These are phyloP conservation scores for Aspergillus latus DNA, from an alignment of 2,329 filamentous ascomycete genomes.

Conservation along the genomic window DNA sequence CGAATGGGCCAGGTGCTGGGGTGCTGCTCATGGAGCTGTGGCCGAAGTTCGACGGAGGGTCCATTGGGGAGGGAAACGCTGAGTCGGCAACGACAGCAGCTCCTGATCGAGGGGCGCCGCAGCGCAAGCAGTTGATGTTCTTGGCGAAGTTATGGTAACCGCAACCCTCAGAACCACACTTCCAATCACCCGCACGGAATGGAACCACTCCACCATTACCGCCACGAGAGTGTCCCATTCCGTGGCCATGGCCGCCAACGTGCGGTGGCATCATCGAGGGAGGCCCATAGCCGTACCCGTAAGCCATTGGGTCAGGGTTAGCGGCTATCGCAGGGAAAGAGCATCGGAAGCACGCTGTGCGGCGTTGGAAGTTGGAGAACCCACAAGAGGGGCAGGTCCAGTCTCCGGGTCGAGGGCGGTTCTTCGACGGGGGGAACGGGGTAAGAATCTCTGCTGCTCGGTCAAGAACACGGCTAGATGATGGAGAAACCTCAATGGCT, in stretches of 20 bases:
- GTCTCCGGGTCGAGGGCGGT: slow-evolving; percentile 92
- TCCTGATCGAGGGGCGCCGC: slow-evolving; percentile 88
- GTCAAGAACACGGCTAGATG: slow-evolving; percentile 93
- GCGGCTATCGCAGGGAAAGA: slow-evolving; percentile 94
- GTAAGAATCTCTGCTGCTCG: slow-evolving; percentile 94
- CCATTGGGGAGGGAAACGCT: slow-evolving; percentile 87
- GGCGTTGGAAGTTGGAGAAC: slow-evolving; percentile 98
- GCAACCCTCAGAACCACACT: slow-evolving; percentile 95
- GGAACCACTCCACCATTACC: slow-evolving; percentile 81
- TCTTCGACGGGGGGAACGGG: slow-evolving; percentile 97
- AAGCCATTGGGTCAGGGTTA: slow-evolving; percentile 72
- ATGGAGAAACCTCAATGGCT: slow-evolving; percentile 97
- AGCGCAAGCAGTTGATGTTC: slow-evolving; percentile 96
- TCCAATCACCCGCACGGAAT: slow-evolving; percentile 98
- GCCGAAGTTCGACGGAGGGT: slow-evolving; percentile 75
- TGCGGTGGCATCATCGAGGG: slow-evolving; percentile 80
- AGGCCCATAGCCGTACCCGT: slow-evolving; percentile 60
- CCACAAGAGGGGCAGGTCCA: slow-evolving; percentile 99
- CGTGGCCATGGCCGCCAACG: slow-evolving; percentile 63
- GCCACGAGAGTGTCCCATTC: slow-evolving; percentile 57
- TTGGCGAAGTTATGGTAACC: slow-evolving; percentile 99
- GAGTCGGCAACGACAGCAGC: slow-evolving; percentile 94
- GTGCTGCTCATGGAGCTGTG: slow-evolving; percentile 84
- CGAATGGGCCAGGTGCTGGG: slow-evolving; percentile 73
- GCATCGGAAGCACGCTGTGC: slow-evolving; percentile 97